Evolutionary conservation across 2,329 filamentous ascomycete species (phyloP), one percentile per base, ranked within the genome.

Genomic region (Xylaria sp.): DNA sequence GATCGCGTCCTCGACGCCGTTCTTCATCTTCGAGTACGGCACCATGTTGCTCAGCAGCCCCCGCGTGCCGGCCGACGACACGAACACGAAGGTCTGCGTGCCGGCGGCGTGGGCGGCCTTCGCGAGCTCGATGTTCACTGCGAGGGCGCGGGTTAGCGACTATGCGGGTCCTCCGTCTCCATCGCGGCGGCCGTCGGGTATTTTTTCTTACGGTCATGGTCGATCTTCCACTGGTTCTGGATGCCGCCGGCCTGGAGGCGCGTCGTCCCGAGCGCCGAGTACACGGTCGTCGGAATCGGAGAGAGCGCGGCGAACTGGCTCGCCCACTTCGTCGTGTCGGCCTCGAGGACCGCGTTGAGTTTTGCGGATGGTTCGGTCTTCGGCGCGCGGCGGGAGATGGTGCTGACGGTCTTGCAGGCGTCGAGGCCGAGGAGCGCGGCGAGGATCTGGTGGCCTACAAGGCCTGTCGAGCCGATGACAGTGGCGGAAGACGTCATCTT

Each of bases 261-360:
- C 0, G 93, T 97, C 2, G 92, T 97, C 60, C 89, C 94, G 1
- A 97, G 83, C 1, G 86, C 86, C 2, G 90, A 93, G 78, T 94
- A 87, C 78, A 95, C 88, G 66, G 90, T 80, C 1, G 80, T 74
- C 0, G 90, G 87, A 0, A 80, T 64, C 0, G 88, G 85, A 0
- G 78, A 72, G 46, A 90, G 77, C 33, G 79, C 76, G 6, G 81
- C 72, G 49, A 95, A 83, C 68, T 83, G 78, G 9, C 80, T 68
- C 2, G 86, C 78, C 93, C 93, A 97, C 72, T 84, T 82, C 7
- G 84, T 75, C 1, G 86, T 87, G 74, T 96, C 90, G 68, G 83
- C 67, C 25, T 90, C 87, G 70, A 90, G 77, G 67, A 90, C 79
- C n/a, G 88, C 82, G 54, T 84, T 81, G 64, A 94, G 84, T 68